A percentile compares a stretch with the other conserved stretches of the same genome.
Evolutionary conservation across 2,329 filamentous ascomycete species (phyloP).

Genomic region (Stagonosporopsis cucurbitacearum): DNA sequence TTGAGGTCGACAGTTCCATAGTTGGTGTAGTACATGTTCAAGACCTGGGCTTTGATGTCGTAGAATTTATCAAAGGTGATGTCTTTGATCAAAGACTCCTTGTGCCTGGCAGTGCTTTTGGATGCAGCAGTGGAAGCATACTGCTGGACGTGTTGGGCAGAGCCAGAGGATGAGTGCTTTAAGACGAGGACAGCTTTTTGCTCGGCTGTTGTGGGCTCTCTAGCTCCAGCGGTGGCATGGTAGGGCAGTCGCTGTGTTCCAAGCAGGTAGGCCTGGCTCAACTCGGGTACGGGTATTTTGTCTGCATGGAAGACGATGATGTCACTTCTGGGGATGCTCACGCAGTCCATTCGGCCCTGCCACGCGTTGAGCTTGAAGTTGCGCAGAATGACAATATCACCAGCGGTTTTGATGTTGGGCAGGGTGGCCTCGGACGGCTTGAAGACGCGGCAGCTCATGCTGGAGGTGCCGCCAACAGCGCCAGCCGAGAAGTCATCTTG

Average conservation of each 20-base stretch:
- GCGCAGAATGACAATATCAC: slow-evolving; percentile 71
- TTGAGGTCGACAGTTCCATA: slow-evolving; percentile 47
- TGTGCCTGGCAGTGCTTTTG: slow-evolving; percentile 18
- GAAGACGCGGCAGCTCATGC: slow-evolving; percentile 38
- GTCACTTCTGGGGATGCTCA: slow-evolving; percentile 8
- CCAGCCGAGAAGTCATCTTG: slow-evolving; percentile 45
- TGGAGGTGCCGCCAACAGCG: slow-evolving; percentile 22
- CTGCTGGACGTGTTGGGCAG: slow-evolving; percentile 23
- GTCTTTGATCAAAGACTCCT: slow-evolving; percentile 67
- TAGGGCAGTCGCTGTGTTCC: slow-evolving; percentile 24
- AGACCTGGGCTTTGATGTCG: slow-evolving; percentile 75
- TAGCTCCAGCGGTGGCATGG: slow-evolving; percentile 5
- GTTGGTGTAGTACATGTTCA: slow-evolving; percentile 58
- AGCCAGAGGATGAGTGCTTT: slow-evolving; percentile 29
- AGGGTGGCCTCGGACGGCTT: slow-evolving; percentile 32
- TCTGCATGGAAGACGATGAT: slow-evolving; percentile 27
- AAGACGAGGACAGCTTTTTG: slow-evolving; percentile 35
- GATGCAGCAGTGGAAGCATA: slow-evolving; percentile 14
- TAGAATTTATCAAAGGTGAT: slow-evolving; percentile 64
- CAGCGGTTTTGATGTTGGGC: slow-evolving; percentile 55
- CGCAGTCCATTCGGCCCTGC: slow-evolving; percentile 24
- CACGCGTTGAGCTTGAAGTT: slow-evolving; percentile 31
- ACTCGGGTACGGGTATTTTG: slow-evolving; percentile 27
- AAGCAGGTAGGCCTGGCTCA: slow-evolving; percentile 27
- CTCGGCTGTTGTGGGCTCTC: slow-evolving; percentile 23